A percentile compares a stretch with the other conserved stretches of the same genome.
Conservation (phyloP, 441 rosid genomes). For the Breynia disticha region DNA sequence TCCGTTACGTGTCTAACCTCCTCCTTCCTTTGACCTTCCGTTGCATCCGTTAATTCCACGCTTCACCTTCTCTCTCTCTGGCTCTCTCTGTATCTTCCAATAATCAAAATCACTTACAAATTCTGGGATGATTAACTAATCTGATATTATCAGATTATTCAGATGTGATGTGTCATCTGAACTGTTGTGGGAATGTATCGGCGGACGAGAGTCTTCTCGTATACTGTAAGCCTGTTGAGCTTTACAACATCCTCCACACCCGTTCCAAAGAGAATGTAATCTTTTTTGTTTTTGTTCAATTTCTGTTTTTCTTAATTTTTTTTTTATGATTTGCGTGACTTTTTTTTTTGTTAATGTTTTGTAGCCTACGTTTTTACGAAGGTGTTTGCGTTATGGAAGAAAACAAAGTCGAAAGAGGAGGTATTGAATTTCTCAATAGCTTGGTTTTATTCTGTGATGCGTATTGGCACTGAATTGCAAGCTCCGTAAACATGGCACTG, state of each 20-base stretch:
- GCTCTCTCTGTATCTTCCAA: no score
- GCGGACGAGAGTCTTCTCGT: constrained; percentile 78
- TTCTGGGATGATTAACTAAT: no score
- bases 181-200: constrained; percentile 57
- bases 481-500: no score
- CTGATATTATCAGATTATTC: constrained; percentile 34
- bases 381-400: constrained; percentile 75
- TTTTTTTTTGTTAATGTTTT: constrained; percentile 12
- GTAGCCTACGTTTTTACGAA: constrained; percentile 79
- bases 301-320: not conserved
- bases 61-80: no score
- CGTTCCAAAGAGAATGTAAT: constrained; percentile 66
- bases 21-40: no score
- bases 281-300: not conserved
- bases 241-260: constrained; percentile 92
- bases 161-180: constrained; percentile 91
- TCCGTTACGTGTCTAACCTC: no score
- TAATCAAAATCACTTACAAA: no score
- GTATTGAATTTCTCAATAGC: constrained; percentile 21
- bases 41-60: no score
- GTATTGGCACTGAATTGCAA: no score
- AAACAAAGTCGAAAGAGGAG: constrained; percentile 69
- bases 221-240: constrained; percentile 96
- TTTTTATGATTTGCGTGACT: not conserved
- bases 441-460: not conserved